Percentiles rank a stretch among this genome's conserved stretches.
These are phyloP conservation scores for Suillus bovinus DNA, from an alignment of 768 basidiomycete species.

Conservation along the genomic window DNA sequence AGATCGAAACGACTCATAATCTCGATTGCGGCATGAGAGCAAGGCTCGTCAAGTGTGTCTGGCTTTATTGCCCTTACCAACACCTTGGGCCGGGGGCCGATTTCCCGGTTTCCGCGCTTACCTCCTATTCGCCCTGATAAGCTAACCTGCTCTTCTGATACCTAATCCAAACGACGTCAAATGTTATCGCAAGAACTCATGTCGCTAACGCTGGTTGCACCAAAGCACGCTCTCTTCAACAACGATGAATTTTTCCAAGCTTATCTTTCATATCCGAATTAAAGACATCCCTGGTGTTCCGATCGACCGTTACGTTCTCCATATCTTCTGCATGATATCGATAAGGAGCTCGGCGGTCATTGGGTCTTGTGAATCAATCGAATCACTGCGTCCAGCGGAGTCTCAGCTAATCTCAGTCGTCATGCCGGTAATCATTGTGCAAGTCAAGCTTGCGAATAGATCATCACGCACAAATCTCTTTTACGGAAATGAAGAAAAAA, in stretches of 20 bases:
- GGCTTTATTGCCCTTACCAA: not conserved
- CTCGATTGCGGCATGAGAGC: not conserved
- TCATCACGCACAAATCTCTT: not conserved
- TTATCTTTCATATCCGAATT: constrained; percentile 3
- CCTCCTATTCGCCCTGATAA: not conserved
- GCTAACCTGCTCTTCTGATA: constrained; percentile 1
- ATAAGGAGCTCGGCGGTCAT: not conserved
- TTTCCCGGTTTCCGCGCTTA: not conserved
- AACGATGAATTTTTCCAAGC: not conserved
- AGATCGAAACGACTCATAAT: not conserved
- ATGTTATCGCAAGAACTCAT: not conserved
- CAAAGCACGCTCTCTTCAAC: not conserved
- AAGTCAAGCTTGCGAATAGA: not conserved
- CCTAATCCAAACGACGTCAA: not conserved
- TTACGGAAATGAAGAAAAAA: not conserved
- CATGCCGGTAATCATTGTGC: not conserved
- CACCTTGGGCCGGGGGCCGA: not conserved
- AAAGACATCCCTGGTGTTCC: not conserved
- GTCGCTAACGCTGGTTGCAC: not conserved
- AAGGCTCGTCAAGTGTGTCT: not conserved
- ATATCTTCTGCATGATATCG: not conserved
- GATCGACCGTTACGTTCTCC: not conserved
- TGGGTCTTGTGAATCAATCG: not conserved
- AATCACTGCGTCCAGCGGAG: not conserved
- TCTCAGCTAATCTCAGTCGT: constrained; percentile 1